A percentile compares a stretch with the other conserved stretches of the same genome.
Evolutionary conservation across 2,329 filamentous ascomycete species (phyloP).

Genomic region (Penicillium frequentans): DNA sequence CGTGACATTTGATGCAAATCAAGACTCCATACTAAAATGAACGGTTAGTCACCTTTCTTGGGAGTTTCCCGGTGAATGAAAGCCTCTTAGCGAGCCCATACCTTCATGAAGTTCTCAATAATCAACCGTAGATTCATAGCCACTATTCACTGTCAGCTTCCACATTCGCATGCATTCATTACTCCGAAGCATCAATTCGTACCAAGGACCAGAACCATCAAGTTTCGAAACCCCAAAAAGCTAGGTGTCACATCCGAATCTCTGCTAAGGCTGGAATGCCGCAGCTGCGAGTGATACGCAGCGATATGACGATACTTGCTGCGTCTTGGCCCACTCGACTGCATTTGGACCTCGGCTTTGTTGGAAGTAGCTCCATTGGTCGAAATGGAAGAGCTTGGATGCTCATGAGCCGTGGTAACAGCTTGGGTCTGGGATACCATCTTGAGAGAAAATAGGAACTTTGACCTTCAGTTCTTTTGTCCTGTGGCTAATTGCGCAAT

Average conservation of each 20-base stretch:
- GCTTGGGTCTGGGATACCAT: constrained; percentile 20
- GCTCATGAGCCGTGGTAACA: constrained; percentile 13
- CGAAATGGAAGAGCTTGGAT: neutral
- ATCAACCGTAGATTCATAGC: constrained; percentile 91
- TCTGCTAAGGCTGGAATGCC: constrained; percentile 80
- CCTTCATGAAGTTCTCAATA: constrained; percentile 96
- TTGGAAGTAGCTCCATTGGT: constrained; percentile 10
- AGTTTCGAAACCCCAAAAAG: constrained; percentile 90
- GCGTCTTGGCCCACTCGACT: constrained; percentile 29
- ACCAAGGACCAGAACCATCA: constrained; percentile 93
- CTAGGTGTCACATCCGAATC: constrained; percentile 74
- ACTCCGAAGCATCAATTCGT: constrained; percentile 31
- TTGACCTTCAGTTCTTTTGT: neutral
- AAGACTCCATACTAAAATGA: constrained; percentile 78
- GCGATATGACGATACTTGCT: constrained; percentile 89
- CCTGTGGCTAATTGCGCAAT: constrained; percentile 2
- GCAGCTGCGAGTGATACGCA: constrained; percentile 72
- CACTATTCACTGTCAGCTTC: constrained; percentile 53
- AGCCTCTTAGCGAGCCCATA: constrained; percentile 34
- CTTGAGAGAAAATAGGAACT: neutral
- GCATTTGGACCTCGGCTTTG: neutral
- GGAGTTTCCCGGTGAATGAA: neutral
- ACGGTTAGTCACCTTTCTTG: neutral
- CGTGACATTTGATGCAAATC: constrained; percentile 87
- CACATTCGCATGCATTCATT: neutral